phyloP scores from a whole-genome alignment of 2,329 filamentous ascomycete genomes.

The Verticillium nonalfalfae region DNA sequence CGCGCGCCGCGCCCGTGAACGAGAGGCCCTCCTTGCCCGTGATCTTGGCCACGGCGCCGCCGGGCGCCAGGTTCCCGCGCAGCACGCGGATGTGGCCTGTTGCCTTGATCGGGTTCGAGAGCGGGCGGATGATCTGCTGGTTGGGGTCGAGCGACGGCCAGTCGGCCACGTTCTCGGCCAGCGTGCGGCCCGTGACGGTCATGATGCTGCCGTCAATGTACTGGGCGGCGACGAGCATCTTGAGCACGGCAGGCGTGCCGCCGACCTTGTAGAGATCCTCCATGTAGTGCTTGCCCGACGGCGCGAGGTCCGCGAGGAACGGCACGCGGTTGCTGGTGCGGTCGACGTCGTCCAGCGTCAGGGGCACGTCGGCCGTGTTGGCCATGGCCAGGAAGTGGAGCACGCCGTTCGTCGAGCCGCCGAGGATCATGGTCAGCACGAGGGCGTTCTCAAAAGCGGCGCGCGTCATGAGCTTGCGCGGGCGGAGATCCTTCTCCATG shows the following conservation, averaged over 20 bases:
- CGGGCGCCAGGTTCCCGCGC: constrained; percentile 79
- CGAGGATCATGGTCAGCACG: constrained; percentile 86
- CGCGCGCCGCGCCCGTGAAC: constrained; percentile 74
- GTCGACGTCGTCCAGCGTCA: constrained; percentile 79
- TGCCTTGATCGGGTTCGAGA: constrained; percentile 67
- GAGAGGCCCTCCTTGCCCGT: constrained; percentile 86
- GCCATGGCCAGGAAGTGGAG: constrained; percentile 90
- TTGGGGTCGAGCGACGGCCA: constrained; percentile 72
- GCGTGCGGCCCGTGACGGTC: constrained; percentile 78
- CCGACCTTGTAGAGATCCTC: constrained; percentile 82
- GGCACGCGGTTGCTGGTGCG: constrained; percentile 76
- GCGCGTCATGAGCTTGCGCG: constrained; percentile 73
- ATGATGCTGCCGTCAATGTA: constrained; percentile 72
- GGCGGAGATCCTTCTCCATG: constrained; percentile 77
- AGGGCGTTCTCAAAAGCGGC: constrained; percentile 82
- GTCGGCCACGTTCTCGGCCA: constrained; percentile 72
- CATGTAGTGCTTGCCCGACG: constrained; percentile 80
- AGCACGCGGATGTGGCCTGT: constrained; percentile 88
- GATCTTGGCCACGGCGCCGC: constrained; percentile 90
- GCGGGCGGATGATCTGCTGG: constrained; percentile 76
- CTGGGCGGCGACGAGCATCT: constrained; percentile 70
- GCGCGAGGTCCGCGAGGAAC: constrained; percentile 79
- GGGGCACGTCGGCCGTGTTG: constrained; percentile 68
- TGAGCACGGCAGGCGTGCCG: constrained; percentile 79
- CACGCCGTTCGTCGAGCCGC: constrained; percentile 83